phyloP scores from a whole-genome alignment of 2,329 filamentous ascomycete species.

The Cladophialophora yegresii region DNA sequence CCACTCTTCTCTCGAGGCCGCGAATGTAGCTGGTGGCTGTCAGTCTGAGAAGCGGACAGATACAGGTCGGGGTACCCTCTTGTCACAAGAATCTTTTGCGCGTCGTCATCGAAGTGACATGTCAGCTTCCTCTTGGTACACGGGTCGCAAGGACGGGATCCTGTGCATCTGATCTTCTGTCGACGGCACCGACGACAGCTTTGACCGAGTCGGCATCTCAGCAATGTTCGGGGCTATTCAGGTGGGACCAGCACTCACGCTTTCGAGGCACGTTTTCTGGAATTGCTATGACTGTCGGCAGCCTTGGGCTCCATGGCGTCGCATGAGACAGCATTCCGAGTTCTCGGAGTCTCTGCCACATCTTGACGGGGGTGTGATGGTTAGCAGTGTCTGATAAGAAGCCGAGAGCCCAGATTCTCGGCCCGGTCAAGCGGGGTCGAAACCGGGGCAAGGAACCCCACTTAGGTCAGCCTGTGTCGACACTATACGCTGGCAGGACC shows the following conservation, averaged over 20 bases:
- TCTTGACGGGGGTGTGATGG: not conserved
- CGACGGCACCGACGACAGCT: constrained; percentile 50
- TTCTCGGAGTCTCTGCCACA: not conserved
- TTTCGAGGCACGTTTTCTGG: constrained; percentile 5
- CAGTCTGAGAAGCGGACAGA: not conserved
- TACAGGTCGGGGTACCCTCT: constrained; percentile 44
- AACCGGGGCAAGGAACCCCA: too few relatives aligned
- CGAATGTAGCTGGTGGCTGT: constrained; percentile 41
- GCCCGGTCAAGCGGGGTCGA: too few relatives aligned
- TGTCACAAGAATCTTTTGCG: constrained; percentile 55
- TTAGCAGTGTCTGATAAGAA: not conserved
- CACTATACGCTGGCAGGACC: not conserved
- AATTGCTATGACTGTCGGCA: not conserved
- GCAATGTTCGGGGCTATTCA: not conserved
- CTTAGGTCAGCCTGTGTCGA: not conserved
- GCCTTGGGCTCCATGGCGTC: not conserved
- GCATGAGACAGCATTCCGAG: not conserved
- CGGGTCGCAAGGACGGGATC: constrained; percentile 47
- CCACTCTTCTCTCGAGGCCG: constrained; percentile 37
- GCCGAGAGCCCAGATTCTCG: not conserved
- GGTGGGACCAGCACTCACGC: not conserved
- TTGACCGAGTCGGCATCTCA: not conserved
- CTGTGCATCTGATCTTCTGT: constrained; percentile 52
- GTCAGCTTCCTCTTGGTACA: constrained; percentile 49
- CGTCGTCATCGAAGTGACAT: constrained; percentile 51